These are phyloP conservation scores for Cardamine resedifolia DNA, from an alignment of 345 rosid species.

Conservation along the genomic window DNA sequence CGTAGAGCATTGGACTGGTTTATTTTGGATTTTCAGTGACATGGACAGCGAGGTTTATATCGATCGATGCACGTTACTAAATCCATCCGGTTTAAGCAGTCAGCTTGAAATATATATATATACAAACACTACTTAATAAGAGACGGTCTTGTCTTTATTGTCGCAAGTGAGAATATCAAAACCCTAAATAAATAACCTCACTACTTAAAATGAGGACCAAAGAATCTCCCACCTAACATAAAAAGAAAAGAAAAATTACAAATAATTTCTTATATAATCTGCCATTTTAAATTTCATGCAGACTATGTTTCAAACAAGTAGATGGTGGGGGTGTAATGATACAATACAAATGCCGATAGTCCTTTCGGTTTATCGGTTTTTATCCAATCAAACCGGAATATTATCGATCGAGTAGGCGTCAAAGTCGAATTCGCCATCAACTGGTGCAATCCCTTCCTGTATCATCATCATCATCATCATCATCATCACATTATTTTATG, in stretches of 20 bases:
- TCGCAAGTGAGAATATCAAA: conserved; percentile 10
- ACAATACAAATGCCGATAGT: conserved; percentile 29
- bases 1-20: neutral
- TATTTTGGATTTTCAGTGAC: neutral
- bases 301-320: conserved; percentile 31
- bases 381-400: conserved; percentile 54
- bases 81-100: neutral
- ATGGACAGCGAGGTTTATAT: neutral
- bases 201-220: neutral
- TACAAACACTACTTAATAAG: neutral
- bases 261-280: conserved; percentile 21
- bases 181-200: conserved; percentile 25
- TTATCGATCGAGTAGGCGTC: conserved; percentile 74
- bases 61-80: neutral
- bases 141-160: conserved; percentile 11
- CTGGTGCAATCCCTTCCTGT: conserved; percentile 63
- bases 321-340: conserved; percentile 22
- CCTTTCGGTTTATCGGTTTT: conserved; percentile 9
- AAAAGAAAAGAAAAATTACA: neutral
- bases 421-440: conserved; percentile 72
- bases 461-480: too few species aligned
- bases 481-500: conserved; percentile 33
- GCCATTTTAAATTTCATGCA: conserved; percentile 30
- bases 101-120: neutral
- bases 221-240: conserved; percentile 21